A percentile compares a stretch with the other conserved stretches of the same genome.
Conservation (phyloP, 345 rosid genomes). For the Viola odorata region DNA sequence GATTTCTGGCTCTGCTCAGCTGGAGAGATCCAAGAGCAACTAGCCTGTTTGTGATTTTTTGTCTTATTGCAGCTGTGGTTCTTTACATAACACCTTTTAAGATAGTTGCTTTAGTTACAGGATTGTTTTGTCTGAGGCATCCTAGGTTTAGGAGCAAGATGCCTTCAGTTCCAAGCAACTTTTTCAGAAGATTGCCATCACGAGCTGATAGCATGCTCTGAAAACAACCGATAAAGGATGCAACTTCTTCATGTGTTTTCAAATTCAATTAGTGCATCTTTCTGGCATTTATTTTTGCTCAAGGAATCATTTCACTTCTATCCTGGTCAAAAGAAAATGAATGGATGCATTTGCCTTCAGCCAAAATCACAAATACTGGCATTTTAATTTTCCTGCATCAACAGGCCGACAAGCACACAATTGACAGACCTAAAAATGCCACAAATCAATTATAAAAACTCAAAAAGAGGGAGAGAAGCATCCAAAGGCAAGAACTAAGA, state of each 20-base stretch:
- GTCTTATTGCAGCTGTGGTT: constrained; percentile 23
- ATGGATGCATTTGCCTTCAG: too few species aligned
- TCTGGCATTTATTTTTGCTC: too few species aligned
- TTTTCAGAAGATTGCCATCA: constrained; percentile 28
- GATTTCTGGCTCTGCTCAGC: constrained; percentile 26
- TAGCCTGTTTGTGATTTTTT: constrained; percentile 19
- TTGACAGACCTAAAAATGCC: too few species aligned
- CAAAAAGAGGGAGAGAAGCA: too few species aligned
- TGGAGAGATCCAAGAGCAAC: constrained; percentile 36
- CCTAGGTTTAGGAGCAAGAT: constrained; percentile 29
- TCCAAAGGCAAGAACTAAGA: too few species aligned
- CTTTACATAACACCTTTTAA: constrained; percentile 28
- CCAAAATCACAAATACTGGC: too few species aligned
- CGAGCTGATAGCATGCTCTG: constrained; percentile 32
- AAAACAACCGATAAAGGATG: not conserved
- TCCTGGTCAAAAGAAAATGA: too few species aligned
- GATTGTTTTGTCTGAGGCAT: constrained; percentile 25
- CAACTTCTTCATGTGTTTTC: not conserved
- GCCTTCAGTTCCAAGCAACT: constrained; percentile 26
- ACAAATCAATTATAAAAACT: too few species aligned
- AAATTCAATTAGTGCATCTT: not conserved
- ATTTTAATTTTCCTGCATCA: too few species aligned
- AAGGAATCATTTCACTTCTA: too few species aligned
- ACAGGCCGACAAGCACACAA: too few species aligned
- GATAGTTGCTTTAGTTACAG: constrained; percentile 22